Base-by-base conservation (phyloP, 345 rosid species). In the Combretum micranthum region DNA sequence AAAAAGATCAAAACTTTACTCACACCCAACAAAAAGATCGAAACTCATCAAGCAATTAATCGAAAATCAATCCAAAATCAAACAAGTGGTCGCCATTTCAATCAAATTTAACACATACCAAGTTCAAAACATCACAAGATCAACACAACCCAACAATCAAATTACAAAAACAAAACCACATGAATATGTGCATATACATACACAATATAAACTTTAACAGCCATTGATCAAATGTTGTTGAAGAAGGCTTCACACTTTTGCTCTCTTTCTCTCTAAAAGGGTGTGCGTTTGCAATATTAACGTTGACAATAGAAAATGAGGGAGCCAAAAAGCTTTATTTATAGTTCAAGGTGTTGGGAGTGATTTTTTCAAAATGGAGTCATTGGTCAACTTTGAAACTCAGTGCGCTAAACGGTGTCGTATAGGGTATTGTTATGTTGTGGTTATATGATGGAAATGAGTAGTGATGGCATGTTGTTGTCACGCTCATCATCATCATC, bases 141-240 rank as follows among this genome's bases (percentile, higher is more conserved):
- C 23, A 49, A 49, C 50, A 42, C 46, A 49, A 37, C 42, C 64
- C 17, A 44, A 15, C 0, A 44, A 55, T n/a, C 37, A n/a, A 15
- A 47, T 11, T 6, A 13, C 11, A 42, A 12, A 20, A 19, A 47
- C 23, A 11, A 0, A 25, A 15, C 37, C 23, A 45, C 44, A 57
- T 26, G 44, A 44, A 48, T 2, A n/a, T n/a, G n/a, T n/a, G n/a
- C n/a, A n/a, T n/a, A n/a, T n/a, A 78, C 92, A 21, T 85, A 85
- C 92, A 85, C 88, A 64, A 85, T 83, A 70, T 82, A 85, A 49
- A 85, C 83, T 78, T 85, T 85, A 51, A 78, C 73, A 17, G 86
- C 84, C 92, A 85, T 85, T 16, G 75, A 56, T 60, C 46, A 46
- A 44, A 47, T n/a, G 13, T 21, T 73, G 20, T 32, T 20, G 18